These are phyloP conservation scores for Musa troglodytarum DNA, from an alignment of 176 grass and related monocot genomes.

Conservation along the genomic window DNA sequence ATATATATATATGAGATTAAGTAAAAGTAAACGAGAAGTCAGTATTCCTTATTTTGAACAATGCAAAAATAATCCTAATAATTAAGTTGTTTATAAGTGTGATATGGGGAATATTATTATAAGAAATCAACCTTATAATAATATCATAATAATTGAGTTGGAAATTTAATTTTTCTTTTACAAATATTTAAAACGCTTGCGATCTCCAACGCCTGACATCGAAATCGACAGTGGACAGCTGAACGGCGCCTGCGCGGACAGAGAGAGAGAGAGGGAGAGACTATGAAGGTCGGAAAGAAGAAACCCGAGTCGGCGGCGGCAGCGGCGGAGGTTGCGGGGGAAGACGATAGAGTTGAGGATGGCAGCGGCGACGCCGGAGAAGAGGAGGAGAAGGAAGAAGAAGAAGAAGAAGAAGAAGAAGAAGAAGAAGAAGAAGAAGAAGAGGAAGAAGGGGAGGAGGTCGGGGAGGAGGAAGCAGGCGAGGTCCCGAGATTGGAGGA, in stretches of 20 bases:
- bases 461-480: not conserved
- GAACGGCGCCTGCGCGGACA: not conserved
- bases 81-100: too few relatives aligned
- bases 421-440: not conserved
- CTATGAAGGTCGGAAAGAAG: slow-evolving; percentile 8
- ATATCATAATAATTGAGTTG: too few relatives aligned
- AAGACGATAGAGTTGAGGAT: not conserved
- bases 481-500: slow-evolving; percentile 54
- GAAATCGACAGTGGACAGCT: not conserved
- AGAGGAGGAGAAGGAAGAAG: slow-evolving; percentile 3
- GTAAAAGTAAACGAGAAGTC: too few relatives aligned
- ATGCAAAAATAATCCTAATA: too few relatives aligned
- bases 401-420: not conserved
- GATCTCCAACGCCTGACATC: not conserved
- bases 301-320: not conserved
- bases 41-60: too few relatives aligned
- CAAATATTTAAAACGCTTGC: too few relatives aligned
- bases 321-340: not conserved
- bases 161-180: too few relatives aligned
- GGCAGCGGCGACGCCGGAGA: not conserved
- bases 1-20: too few relatives aligned
- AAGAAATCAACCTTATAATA: too few relatives aligned
- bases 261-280: not conserved
- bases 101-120: too few relatives aligned
- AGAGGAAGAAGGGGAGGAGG: not conserved